Evolutionary conservation across 805 yeast species (phyloP).

Genomic region (Schwanniomyces polymorphus): DNA sequence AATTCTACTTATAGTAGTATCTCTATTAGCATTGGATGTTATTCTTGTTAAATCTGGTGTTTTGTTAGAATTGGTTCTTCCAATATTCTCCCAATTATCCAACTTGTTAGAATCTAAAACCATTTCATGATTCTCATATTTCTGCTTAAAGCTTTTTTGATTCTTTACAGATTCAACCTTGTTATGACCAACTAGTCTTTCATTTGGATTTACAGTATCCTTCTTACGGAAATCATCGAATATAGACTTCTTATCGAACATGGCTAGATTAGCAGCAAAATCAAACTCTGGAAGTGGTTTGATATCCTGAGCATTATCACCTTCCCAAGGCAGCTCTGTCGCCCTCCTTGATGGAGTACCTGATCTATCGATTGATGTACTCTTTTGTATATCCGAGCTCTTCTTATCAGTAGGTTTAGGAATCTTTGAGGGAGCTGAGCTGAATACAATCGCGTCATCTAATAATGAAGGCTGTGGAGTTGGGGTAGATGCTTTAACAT

Average conservation of each 20-base stretch:
- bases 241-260: slow-evolving; percentile 78
- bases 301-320: slow-evolving; percentile 42
- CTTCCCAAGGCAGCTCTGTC: slow-evolving; percentile 47
- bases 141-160: slow-evolving; percentile 33
- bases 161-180: slow-evolving; percentile 33
- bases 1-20: slow-evolving; percentile 10
- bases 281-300: slow-evolving; percentile 70
- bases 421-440: slow-evolving; percentile 9
- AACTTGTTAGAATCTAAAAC: slow-evolving; percentile 45
- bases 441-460: slow-evolving; percentile 29
- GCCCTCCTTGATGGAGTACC: slow-evolving; percentile 4
- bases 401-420: slow-evolving; percentile 4
- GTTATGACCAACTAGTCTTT: slow-evolving; percentile 76
- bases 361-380: slow-evolving; percentile 2
- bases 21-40: slow-evolving; percentile 12
- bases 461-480: slow-evolving; percentile 5
- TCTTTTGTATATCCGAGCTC: neutral
- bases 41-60: slow-evolving; percentile 3
- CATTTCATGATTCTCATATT: slow-evolving; percentile 73
- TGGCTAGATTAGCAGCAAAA: slow-evolving; percentile 75
- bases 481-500: neutral
- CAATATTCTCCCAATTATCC: slow-evolving; percentile 58
- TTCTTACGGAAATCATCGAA: slow-evolving; percentile 70
- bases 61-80: slow-evolving; percentile 11
- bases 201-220: slow-evolving; percentile 60